A percentile compares a stretch with the other conserved stretches of the same genome.
Evolutionary conservation across 148 eudicot genomes (phyloP).

Genomic region (Cornus suecica): DNA sequence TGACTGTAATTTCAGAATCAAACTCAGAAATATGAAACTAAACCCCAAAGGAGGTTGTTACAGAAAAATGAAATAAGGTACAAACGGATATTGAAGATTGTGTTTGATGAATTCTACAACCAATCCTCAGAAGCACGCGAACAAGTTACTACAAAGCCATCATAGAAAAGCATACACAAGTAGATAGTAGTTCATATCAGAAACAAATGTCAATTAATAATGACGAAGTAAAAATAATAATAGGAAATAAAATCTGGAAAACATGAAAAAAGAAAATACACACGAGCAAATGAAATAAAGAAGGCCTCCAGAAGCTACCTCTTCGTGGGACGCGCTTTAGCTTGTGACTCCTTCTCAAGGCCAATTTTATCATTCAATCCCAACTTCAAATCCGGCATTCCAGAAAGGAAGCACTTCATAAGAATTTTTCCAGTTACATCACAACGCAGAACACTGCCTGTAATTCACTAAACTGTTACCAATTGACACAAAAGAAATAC

Average conservation of each 20-base stretch:
- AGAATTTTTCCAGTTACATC: conserved; percentile 98
- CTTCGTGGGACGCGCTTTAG: conserved; percentile 92
- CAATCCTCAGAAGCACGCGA: too few relatives aligned
- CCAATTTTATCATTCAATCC: conserved; percentile 99
- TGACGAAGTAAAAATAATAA: too few relatives aligned
- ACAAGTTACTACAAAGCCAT: too few relatives aligned
- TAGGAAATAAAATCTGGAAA: not conserved
- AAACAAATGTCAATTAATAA: too few relatives aligned
- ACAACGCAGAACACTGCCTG: conserved; percentile 93
- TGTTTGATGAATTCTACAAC: too few relatives aligned
- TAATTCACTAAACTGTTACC: conserved; percentile 15
- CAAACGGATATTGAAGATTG: too few relatives aligned
- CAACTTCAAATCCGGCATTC: conserved; percentile 99
- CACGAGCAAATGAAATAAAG: conserved; percentile 2
- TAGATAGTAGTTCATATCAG: too few relatives aligned
- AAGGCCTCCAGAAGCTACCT: conserved; percentile 45
- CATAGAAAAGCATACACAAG: too few relatives aligned
- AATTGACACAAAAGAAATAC: conserved; percentile 12
- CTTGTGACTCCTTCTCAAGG: conserved; percentile 94
- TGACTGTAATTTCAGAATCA: not conserved
- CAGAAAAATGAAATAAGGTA: not conserved
- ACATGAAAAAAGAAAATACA: not conserved
- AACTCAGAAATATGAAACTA: not conserved
- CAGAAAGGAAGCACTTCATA: conserved; percentile 99
- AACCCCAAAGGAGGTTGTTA: not conserved